Evolutionary conservation across 371 early-diverging fungal genomes (phyloP), one percentile per base, ranked within the genome.

Genomic region (Mucor irregularis): DNA sequence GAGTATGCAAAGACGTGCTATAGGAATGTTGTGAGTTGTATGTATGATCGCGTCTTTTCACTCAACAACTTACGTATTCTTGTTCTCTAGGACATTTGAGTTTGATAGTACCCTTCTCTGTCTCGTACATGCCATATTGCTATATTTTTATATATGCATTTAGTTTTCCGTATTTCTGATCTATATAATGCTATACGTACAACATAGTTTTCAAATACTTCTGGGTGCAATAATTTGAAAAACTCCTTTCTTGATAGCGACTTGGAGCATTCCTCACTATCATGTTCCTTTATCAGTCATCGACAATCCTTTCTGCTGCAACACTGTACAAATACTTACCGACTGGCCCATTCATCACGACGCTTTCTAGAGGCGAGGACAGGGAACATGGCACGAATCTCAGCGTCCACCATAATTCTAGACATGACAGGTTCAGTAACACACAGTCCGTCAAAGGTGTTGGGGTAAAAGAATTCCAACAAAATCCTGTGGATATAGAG

Each of bases 111-210:
- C 78, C 78, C 7, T 74, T 54, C n/a, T 71, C 61, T 4, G 70
- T 66, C 4, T 78, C 63, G 43, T 78, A 78, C 56, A 73, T 51
- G 1, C 74, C 78, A 43, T 73, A 71, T 17, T 65, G 40, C 73
- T 75, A 56, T 13, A 16, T 25, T 21, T 1, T 40, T 19, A 52
- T 35, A 35, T 9, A 35, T 16, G 24, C 22, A 26, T 9, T 6
- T 14, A 34, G 11, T 4, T 6, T 34, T 14, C 13, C 13, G 35
- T 34, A 22, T 53, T 11, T 34, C 2, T 34, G 33, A 49, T 22
- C 16, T 0, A 17, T 54, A 9, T 38, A 3, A 1, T 3, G 13
- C 2, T 13, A 4, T 43, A 37, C 58, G 56, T 69, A 73, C 77
- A 25, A 78, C 66, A 43, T 72, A 74, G 11, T 56, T 51, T 1